Percentiles rank a stretch among this genome's conserved stretches.
phyloP scores from a whole-genome alignment of 2,329 filamentous ascomycete species.

The Cytospora schulzeri region DNA sequence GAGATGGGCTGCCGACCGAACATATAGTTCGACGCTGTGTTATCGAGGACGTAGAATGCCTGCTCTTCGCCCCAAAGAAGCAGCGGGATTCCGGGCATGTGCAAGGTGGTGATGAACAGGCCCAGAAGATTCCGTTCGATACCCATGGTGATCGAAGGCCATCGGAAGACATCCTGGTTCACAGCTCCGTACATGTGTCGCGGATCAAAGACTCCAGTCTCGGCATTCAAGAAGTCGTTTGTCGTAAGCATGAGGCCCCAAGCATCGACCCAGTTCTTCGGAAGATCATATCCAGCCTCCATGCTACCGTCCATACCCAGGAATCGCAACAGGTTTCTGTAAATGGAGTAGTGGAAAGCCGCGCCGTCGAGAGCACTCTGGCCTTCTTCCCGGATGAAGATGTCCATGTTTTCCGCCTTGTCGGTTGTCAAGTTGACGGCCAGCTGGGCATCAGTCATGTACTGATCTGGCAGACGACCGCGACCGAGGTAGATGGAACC shows the following conservation, averaged over 20 bases:
- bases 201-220: conserved; percentile 63
- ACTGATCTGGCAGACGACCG: conserved; percentile 48
- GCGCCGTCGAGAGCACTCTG: conserved; percentile 49
- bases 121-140: conserved; percentile 59
- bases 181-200: conserved; percentile 66
- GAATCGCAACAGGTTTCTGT: conserved; percentile 37
- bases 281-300: conserved; percentile 37
- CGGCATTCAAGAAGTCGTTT: conserved; percentile 62
- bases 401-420: conserved; percentile 24
- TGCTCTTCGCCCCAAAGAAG: conserved; percentile 69
- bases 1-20: conserved; percentile 67
- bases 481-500: conserved; percentile 62
- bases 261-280: conserved; percentile 45
- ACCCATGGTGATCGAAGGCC: conserved; percentile 61
- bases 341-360: conserved; percentile 44
- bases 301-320: conserved; percentile 38
- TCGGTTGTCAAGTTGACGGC: conserved; percentile 29
- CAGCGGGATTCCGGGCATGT: conserved; percentile 35
- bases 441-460: conserved; percentile 24
- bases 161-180: conserved; percentile 68
- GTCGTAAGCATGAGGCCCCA: conserved; percentile 60
- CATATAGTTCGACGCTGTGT: conserved; percentile 65
- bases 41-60: conserved; percentile 64
- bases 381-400: conserved; percentile 59
- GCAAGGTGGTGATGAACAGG: conserved; percentile 57